Base-by-base conservation (phyloP, 228 moss, liverwort and hornwort species). In the Sphagnum fallax region DNA sequence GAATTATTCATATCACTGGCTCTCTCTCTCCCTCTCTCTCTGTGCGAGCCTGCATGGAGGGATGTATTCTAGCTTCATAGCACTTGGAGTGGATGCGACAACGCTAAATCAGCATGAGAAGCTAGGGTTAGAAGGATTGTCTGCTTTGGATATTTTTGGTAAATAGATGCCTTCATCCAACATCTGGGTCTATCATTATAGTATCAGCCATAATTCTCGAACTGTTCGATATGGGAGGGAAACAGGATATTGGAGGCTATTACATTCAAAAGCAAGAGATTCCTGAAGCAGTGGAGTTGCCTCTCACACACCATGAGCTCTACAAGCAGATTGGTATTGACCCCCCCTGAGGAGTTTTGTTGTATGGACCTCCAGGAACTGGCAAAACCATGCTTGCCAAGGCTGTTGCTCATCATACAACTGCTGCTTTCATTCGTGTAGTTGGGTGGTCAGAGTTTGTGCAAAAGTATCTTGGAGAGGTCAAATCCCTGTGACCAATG, bases 361-460 rank as follows among this genome's bases (percentile, higher is more conserved):
- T 93, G 47, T 91, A 91, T 73, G 93, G 93, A 61, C 91, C 91
- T 49, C 93, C 93, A 32, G 93, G 93, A 62, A 93, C 93, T 51
- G 93, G 93, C 63, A 93, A 93, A 74, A 93, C 93, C 5, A 91
- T 93, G 91, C 93, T 93, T 74, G 93, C 93, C 6, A 93, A 93
- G 84, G 93, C 94, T 79, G 91, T 94, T 2, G 94, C 94, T 49
- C 94, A 94, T 76, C 91, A 94, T 65, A 94, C 94, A 53, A 94
- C 94, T 60, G 94, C 94, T 11, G 94, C 94, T 50, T 94, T 94
- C 67, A 94, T 94, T 76, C 91, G 90, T 78, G 94, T 94, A 51
- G 94, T 94, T 48, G 94, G 94, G 58, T 94, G 94, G 58, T 94
- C 91, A 14, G 94, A 94, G 83, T 94, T 94, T 70, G 94, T 94